phyloP scores from a whole-genome alignment of 2,329 filamentous ascomycete species.

The Alternaria dauci region DNA sequence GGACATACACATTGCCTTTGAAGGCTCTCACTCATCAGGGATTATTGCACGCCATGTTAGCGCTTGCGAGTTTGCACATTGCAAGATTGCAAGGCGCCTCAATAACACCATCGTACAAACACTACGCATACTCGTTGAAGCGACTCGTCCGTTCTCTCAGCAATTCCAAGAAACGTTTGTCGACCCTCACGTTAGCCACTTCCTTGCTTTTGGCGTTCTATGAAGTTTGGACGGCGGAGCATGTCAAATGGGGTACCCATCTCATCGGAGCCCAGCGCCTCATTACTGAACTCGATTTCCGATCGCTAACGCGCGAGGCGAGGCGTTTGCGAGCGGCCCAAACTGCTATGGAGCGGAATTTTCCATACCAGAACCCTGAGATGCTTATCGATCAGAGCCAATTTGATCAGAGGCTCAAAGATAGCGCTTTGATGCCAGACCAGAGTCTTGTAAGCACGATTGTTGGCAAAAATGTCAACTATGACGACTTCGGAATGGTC shows the following conservation, averaged over 20 bases:
- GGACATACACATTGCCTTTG: conserved; percentile 79
- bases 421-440: conserved; percentile 55
- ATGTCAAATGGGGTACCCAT: conserved; percentile 95
- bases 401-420: conserved; percentile 48
- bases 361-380: conserved; percentile 41
- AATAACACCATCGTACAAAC: conserved; percentile 82
- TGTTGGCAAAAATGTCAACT: conserved; percentile 65
- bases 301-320: conserved; percentile 74
- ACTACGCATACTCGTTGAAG: conserved; percentile 87
- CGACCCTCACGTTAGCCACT: conserved; percentile 85
- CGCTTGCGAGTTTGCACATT: conserved; percentile 85
- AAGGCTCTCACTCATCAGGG: conserved; percentile 86
- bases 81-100: conserved; percentile 79
- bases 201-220: conserved; percentile 88
- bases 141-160: conserved; percentile 79
- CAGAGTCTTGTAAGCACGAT: conserved; percentile 66
- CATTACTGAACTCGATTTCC: conserved; percentile 81
- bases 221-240: conserved; percentile 93
- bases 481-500: conserved; percentile 65
- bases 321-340: conserved; percentile 68
- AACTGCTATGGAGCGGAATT: conserved; percentile 50
- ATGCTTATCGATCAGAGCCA: conserved; percentile 44
- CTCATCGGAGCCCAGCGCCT: conserved; percentile 84
- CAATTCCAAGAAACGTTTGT: conserved; percentile 73
- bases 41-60: conserved; percentile 88